Conservation (phyloP, 2,329 filamentous ascomycete genomes). For the Byssochlamys sp. region DNA sequence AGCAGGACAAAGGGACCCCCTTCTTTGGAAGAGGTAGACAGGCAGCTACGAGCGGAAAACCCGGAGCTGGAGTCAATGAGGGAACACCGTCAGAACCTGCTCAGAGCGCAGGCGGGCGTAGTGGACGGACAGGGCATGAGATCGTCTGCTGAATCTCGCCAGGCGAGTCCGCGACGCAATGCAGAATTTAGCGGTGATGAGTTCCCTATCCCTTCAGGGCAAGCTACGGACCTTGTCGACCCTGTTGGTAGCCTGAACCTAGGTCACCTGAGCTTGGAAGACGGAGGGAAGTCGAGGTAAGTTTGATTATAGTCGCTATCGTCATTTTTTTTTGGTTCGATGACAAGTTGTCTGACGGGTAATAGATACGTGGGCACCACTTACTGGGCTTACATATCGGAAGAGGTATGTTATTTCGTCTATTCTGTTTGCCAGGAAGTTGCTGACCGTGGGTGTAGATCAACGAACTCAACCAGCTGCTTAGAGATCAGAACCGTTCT, state of each 20-base stretch:
- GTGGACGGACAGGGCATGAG: slow-evolving; percentile 8
- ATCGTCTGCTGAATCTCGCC: slow-evolving; percentile 11
- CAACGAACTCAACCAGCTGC: slow-evolving; percentile 34
- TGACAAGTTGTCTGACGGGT: slow-evolving; percentile 3
- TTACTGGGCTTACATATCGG: slow-evolving; percentile 38
- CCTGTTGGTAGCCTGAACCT: slow-evolving; percentile 33
- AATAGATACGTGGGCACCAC: slow-evolving; percentile 37
- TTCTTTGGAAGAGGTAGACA: slow-evolving; percentile 14
- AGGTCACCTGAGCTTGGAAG: slow-evolving; percentile 35
- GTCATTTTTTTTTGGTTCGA: background rate
- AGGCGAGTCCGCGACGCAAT: slow-evolving; percentile 24
- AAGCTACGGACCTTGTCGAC: slow-evolving; percentile 34
- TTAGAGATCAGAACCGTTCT: slow-evolving; percentile 33
- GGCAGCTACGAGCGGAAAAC: slow-evolving; percentile 11
- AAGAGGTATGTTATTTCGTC: slow-evolving; percentile 23
- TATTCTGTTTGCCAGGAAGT: background rate
- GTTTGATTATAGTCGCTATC: slow-evolving; percentile 1
- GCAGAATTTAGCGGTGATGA: slow-evolving; percentile 30
- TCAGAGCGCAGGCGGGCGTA: background rate
- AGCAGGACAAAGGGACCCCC: slow-evolving; percentile 23
- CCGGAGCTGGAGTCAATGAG: slow-evolving; percentile 7
- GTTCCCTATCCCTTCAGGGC: slow-evolving; percentile 33
- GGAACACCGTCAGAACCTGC: slow-evolving; percentile 10
- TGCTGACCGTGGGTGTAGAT: slow-evolving; percentile 22
- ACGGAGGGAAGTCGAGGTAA: slow-evolving; percentile 30